These are phyloP conservation scores for Hymenotorrendiella dingleyae DNA, from an alignment of 2,329 filamentous ascomycete species.

Conservation along the genomic window DNA sequence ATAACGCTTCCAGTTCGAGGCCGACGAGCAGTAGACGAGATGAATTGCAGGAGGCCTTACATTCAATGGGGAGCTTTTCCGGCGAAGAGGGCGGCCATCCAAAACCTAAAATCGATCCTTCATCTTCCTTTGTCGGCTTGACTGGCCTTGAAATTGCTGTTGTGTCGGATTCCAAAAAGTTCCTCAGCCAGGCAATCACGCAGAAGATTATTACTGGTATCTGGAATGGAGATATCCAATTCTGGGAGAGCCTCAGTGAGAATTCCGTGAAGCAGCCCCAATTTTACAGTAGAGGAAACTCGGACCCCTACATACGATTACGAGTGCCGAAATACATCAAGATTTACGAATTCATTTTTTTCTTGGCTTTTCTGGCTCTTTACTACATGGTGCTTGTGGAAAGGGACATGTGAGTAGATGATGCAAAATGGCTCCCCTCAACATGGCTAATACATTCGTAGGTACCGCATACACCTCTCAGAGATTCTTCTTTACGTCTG, in stretches of 20 bases:
- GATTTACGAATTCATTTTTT: slow-evolving; percentile 77
- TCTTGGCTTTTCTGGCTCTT: slow-evolving; percentile 66
- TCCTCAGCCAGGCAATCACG: slow-evolving; percentile 72
- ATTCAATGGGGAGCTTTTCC: slow-evolving; percentile 38
- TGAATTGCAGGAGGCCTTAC: slow-evolving; percentile 43
- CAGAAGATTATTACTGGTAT: slow-evolving; percentile 80
- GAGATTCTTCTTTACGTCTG: slow-evolving; percentile 77
- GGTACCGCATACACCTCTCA: slow-evolving; percentile 54
- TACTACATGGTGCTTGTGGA: slow-evolving; percentile 85
- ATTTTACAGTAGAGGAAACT: slow-evolving; percentile 61
- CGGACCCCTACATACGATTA: slow-evolving; percentile 69
- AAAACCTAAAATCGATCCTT: slow-evolving; percentile 53
- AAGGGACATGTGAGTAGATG: slow-evolving; percentile 51
- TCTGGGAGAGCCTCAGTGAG: slow-evolving; percentile 75
- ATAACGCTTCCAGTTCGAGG: slow-evolving; percentile 10
- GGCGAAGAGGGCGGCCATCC: slow-evolving; percentile 31
- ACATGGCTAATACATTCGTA: no score
- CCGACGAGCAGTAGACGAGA: slow-evolving; percentile 23
- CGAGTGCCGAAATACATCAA: slow-evolving; percentile 81
- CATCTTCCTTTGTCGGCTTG: slow-evolving; percentile 67
- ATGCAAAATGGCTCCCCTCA: no score
- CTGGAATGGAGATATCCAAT: slow-evolving; percentile 81
- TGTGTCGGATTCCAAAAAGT: slow-evolving; percentile 76
- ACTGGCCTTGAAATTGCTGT: slow-evolving; percentile 85
- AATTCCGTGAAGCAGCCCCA: slow-evolving; percentile 69